Conservation (phyloP, 148 eudicot genomes). For the Rhododendron williamsianum region DNA sequence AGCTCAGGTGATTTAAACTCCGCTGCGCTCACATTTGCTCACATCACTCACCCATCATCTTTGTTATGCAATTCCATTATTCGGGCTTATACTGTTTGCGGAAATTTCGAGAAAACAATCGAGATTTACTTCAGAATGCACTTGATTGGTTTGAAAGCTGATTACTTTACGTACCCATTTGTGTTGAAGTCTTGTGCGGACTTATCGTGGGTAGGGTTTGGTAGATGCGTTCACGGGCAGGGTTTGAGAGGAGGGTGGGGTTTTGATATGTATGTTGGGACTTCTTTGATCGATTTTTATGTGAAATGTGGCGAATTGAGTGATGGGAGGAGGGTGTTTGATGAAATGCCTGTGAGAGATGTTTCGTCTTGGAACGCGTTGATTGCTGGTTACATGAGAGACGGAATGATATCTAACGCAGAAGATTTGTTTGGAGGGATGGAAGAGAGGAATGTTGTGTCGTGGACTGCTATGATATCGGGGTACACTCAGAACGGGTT, state of each 20-base stretch:
- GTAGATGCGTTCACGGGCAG: slow-evolving; percentile 34
- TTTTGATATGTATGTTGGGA: slow-evolving; percentile 44
- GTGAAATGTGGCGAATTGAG: slow-evolving; percentile 39
- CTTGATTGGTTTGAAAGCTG: slow-evolving; percentile 20
- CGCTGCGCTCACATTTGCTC: slow-evolving; percentile 19
- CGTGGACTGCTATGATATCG: slow-evolving; percentile 56
- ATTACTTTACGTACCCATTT: slow-evolving; percentile 45
- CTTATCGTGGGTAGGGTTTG: slow-evolving; percentile 15
- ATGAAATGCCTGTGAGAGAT: slow-evolving; percentile 38
- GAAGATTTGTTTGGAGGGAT: slow-evolving; percentile 30
- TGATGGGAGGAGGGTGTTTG: slow-evolving; percentile 32
- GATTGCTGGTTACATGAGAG: slow-evolving; percentile 44
- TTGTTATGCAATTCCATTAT: slow-evolving; percentile 42
- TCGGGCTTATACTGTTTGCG: slow-evolving; percentile 29
- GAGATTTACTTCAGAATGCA: slow-evolving; percentile 21
- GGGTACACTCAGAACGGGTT: slow-evolving; percentile 52
- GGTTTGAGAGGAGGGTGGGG: slow-evolving; percentile 33
- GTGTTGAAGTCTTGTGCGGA: slow-evolving; percentile 41
- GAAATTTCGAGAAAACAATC: slow-evolving; percentile 11
- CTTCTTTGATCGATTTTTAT: slow-evolving; percentile 46
- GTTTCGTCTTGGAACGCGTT: slow-evolving; percentile 47
- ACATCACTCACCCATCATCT: slow-evolving; percentile 11
- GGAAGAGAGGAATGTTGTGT: slow-evolving; percentile 35
- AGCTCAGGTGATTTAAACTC: slow-evolving; percentile 40
- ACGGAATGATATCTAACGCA: slow-evolving; percentile 29